These are phyloP conservation scores for Leishmania lainsoni DNA, from an alignment of 208 protist species.

Conservation along the genomic window DNA sequence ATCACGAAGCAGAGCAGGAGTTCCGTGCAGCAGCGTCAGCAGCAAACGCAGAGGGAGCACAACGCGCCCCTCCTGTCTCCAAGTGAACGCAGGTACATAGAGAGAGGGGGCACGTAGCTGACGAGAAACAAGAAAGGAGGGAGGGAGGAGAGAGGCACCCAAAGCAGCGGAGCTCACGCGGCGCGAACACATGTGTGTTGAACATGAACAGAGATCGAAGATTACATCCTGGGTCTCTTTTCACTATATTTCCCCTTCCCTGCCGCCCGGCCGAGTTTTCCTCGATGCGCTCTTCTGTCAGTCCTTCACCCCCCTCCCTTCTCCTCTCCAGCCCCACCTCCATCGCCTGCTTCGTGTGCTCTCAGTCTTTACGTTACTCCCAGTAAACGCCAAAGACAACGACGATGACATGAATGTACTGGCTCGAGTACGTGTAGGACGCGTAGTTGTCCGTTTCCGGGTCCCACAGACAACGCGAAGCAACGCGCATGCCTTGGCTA, in stretches of 20 bases:
- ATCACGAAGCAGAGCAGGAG: background rate
- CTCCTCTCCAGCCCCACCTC: background rate
- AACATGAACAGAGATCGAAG: background rate
- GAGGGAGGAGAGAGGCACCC: background rate
- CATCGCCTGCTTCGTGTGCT: background rate
- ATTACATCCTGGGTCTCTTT: background rate
- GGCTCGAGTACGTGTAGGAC: slow-evolving; percentile 71
- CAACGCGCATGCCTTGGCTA: slow-evolving; percentile 87
- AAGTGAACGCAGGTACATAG: background rate
- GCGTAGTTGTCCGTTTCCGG: slow-evolving; percentile 92
- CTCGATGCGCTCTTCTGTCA: background rate
- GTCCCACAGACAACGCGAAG: slow-evolving; percentile 91
- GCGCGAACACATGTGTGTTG: background rate
- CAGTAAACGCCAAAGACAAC: slow-evolving; percentile 84
- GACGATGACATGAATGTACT: slow-evolving; percentile 77
- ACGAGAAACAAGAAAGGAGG: background rate
- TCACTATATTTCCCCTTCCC: background rate
- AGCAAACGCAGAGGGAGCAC: background rate
- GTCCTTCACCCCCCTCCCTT: background rate
- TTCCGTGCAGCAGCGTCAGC: slow-evolving; percentile 3
- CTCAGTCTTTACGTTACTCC: slow-evolving; percentile 44
- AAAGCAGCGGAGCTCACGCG: background rate
- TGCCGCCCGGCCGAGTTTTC: background rate
- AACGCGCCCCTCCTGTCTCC: background rate
- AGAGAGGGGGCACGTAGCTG: background rate